A percentile compares a stretch with the other conserved stretches of the same genome.
Conservation (phyloP, 192 early-diverging fungal genomes). For the Coemansia reversa region DNA sequence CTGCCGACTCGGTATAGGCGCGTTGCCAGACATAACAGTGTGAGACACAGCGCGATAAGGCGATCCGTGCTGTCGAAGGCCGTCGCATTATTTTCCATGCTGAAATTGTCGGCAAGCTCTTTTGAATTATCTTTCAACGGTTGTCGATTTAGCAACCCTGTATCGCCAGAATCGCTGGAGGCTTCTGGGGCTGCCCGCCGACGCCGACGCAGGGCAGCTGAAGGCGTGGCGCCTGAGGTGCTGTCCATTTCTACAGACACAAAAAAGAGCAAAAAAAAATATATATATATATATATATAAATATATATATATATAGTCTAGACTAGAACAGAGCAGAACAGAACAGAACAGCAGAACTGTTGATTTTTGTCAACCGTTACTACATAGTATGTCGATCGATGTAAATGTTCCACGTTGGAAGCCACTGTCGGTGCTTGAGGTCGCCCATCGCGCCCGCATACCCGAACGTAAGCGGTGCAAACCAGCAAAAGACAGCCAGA, state of each 20-base stretch:
- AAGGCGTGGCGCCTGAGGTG: background rate
- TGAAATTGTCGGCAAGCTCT: background rate
- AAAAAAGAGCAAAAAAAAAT: background rate
- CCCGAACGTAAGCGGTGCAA: constrained; percentile 80
- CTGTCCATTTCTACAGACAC: background rate
- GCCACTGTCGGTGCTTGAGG: constrained; percentile 43
- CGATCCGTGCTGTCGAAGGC: constrained; percentile 20
- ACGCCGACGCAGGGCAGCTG: background rate
- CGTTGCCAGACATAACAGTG: constrained; percentile 15
- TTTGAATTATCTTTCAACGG: background rate
- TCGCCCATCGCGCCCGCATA: constrained; percentile 35
- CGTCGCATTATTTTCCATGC: too few relatives aligned
- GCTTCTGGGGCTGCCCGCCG: background rate
- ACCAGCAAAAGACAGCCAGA: constrained; percentile 57
- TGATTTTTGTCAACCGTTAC: background rate
- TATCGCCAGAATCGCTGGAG: background rate
- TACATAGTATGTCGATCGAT: constrained; percentile 16
- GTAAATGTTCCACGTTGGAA: constrained; percentile 38
- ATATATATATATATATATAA: too few relatives aligned
- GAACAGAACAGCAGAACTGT: background rate
- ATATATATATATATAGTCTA: too few relatives aligned
- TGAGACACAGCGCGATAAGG: constrained; percentile 14
- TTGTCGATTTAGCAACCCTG: background rate
- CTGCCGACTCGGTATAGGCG: constrained; percentile 60
- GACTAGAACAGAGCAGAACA: background rate